Evolutionary conservation across 805 yeast genomes (phyloP), one percentile per base, ranked within the genome.

Genomic region (Brettanomyces anomalus): DNA sequence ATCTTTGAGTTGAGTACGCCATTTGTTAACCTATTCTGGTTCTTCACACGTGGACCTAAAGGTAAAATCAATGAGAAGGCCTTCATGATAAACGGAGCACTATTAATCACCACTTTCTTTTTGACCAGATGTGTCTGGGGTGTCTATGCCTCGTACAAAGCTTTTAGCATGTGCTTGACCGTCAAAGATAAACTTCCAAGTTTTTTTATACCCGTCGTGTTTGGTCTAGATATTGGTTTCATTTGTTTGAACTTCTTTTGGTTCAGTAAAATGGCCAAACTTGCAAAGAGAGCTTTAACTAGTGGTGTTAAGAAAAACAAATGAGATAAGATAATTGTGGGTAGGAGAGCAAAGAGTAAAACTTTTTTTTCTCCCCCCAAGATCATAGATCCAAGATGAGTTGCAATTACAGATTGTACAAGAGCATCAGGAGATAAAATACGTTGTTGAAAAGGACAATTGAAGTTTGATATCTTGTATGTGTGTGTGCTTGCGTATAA

Each of bases 21-120:
- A 7, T 93, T 93, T 64, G 96, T 93, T 48, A 94, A 93, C 62
- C 60, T 85, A 57, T 86, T 93, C 61, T 93, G 97, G 96, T 89
- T 82, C 61, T 79, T 87, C 30, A 72, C 83, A 28, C 81, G 85
- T 53, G 67, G 88, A 15, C 93, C 95, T 1, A 70, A 70, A 1
- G 85, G 83, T 3, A 61, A 77, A 3, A 69, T 86, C 41, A 79
- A 84, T 35, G 68, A 68, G 19, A 68, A 56, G 48, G 43, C 76
- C 10, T 74, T 78, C 41, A 56, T 75, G 14, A 52, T 81, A 51
- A 93, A 93, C 59, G 97, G 97, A 0, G 41, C 87, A 7, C 49
- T 75, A 19, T 68, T 93, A 47, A 69, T 93, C 50, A 43, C 68
- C 3, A 73, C 81, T 0, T 93, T 93, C 61, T 88, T 90, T 68